Evolutionary conservation across 208 protist species (phyloP).

Genomic region (Naegleria gruberi): DNA sequence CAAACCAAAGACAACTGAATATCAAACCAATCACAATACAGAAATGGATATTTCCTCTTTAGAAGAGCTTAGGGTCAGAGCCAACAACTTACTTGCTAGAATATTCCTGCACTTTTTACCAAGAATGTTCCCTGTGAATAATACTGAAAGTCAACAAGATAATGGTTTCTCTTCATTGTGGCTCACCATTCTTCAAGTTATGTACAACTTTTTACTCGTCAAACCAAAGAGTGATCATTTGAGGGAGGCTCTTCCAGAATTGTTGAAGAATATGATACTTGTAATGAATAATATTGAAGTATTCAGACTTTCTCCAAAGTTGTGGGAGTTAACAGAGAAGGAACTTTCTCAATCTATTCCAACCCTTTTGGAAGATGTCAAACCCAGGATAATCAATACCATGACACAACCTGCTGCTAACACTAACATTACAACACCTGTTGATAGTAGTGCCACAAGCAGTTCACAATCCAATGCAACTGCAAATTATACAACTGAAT

Average conservation of each 20-base stretch:
- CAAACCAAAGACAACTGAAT: conserved; percentile 2
- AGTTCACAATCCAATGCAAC: too few species aligned
- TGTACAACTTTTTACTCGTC: background rate
- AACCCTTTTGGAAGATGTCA: background rate
- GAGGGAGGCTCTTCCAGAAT: conserved; percentile 1
- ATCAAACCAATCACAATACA: conserved; percentile 8
- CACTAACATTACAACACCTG: too few species aligned
- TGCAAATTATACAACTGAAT: too few species aligned
- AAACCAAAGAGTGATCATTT: background rate
- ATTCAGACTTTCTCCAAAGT: background rate
- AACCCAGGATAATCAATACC: background rate
- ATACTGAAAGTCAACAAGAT: background rate
- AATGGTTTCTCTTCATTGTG: background rate
- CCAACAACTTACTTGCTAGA: background rate
- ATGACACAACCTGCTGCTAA: too few species aligned
- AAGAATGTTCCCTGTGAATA: background rate
- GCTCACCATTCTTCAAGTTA: background rate
- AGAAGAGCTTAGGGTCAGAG: conserved; percentile 3
- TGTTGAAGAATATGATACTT: conserved; percentile 10
- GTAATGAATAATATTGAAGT: conserved; percentile 12
- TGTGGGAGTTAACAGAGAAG: background rate
- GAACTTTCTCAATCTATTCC: background rate
- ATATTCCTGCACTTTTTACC: background rate
- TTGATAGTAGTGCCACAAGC: too few species aligned
- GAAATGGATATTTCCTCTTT: background rate